Percentiles rank a stretch among this genome's conserved stretches.
These are phyloP conservation scores for Tuber umbilicatum DNA, from an alignment of 495 filamentous ascomycete genomes.

Conservation along the genomic window DNA sequence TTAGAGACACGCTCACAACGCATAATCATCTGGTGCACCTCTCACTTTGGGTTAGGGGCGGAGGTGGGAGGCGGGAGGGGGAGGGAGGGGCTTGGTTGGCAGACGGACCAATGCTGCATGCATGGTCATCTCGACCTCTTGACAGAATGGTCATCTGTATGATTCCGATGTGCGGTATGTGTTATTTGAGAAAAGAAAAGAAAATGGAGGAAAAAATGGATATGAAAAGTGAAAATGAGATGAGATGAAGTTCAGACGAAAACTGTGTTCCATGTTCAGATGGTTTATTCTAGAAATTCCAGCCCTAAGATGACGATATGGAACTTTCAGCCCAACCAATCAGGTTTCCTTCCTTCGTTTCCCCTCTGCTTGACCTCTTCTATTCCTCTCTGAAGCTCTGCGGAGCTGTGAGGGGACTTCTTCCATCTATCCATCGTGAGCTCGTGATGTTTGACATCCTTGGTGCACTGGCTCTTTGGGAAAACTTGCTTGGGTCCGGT, in stretches of 20 bases:
- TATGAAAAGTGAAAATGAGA: background rate
- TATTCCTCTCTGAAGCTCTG: background rate
- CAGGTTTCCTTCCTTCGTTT: background rate
- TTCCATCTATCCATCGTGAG: background rate
- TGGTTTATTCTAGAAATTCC: background rate
- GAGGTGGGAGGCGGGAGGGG: background rate
- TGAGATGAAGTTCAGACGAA: constrained; percentile 6
- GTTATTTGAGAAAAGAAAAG: background rate
- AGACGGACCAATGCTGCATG: background rate
- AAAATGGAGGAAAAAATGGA: background rate
- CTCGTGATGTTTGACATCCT: background rate
- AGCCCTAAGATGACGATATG: background rate
- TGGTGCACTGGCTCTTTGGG: background rate
- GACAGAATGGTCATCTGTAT: background rate
- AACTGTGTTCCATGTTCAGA: background rate
- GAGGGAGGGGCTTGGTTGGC: background rate
- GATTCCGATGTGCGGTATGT: background rate
- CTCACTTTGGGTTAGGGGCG: background rate
- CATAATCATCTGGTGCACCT: background rate
- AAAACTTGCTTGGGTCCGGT: background rate
- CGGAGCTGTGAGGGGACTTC: background rate
- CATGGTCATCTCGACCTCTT: background rate
- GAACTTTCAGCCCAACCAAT: background rate
- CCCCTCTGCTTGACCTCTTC: background rate
- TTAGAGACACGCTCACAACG: background rate